Percentiles rank a stretch among this genome's conserved stretches.
Evolutionary conservation across 179 eudicot species (phyloP).

Genomic region (Silene coronaria): DNA sequence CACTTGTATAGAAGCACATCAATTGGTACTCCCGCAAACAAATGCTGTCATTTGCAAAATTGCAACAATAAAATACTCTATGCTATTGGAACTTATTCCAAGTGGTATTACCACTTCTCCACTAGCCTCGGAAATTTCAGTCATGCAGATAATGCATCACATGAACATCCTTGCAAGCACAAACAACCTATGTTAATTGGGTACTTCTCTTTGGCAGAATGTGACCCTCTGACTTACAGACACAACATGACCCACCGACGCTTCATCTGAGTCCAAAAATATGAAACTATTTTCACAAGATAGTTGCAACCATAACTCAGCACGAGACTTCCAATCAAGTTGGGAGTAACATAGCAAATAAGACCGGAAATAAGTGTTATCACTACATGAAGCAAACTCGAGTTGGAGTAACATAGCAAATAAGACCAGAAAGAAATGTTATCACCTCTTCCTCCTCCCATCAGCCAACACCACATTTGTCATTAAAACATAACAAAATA

Average conservation of each 20-base stretch:
- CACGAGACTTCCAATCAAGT: neutral
- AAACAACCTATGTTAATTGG: neutral
- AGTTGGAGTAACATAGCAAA: neutral
- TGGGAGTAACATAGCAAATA: neutral
- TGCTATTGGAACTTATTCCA: no score
- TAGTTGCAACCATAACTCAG: neutral
- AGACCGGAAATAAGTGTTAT: neutral
- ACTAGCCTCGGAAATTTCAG: no score
- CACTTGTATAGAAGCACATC: neutral
- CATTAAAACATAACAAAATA: no score
- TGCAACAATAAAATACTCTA: no score
- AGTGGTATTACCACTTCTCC: no score
- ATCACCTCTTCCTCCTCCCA: no score
- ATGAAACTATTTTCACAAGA: neutral
- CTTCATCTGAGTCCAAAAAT: neutral
- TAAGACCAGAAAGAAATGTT: neutral
- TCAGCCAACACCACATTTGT: no score
- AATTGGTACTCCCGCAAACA: no score
- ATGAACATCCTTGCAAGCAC: neutral
- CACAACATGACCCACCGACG: neutral
- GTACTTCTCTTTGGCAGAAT: neutral
- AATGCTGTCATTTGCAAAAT: no score
- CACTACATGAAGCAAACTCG: no score
- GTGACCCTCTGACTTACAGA: neutral
- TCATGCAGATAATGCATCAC: neutral